phyloP scores from a whole-genome alignment of 495 filamentous ascomycete species.

The Cenococcum geophilum region DNA sequence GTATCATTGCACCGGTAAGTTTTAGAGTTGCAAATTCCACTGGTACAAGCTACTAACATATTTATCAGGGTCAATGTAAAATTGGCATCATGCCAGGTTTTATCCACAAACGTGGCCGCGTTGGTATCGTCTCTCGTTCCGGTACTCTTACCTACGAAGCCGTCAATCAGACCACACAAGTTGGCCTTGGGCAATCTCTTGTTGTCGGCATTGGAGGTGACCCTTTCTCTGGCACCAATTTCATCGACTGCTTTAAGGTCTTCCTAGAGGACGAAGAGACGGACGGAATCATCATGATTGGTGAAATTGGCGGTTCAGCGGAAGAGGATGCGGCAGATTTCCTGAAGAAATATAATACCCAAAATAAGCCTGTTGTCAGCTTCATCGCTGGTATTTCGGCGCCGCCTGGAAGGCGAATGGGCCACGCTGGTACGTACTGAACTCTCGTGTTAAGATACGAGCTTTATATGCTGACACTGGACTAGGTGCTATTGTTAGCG shows the following conservation, averaged over 20 bases:
- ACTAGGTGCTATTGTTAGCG: slow-evolving; percentile 81
- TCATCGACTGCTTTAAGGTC: slow-evolving; percentile 96
- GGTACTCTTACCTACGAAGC: slow-evolving; percentile 99
- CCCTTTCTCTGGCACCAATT: slow-evolving; percentile 98
- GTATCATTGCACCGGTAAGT: slow-evolving; percentile 80
- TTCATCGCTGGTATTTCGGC: slow-evolving; percentile 99
- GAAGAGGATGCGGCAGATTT: slow-evolving; percentile 98
- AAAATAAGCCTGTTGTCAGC: slow-evolving; percentile 91
- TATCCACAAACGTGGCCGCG: slow-evolving; percentile 98
- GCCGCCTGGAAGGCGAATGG: slow-evolving; percentile 93
- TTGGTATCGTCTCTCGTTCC: slow-evolving; percentile 97
- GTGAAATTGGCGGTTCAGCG: slow-evolving; percentile 94
- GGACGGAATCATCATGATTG: slow-evolving; percentile 99
- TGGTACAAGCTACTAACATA: slow-evolving; percentile 23
- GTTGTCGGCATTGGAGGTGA: slow-evolving; percentile 98
- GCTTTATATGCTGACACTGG: slow-evolving; percentile 16
- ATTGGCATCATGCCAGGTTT: slow-evolving; percentile 99
- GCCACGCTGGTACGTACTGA: slow-evolving; percentile 66
- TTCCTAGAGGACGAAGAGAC: slow-evolving; percentile 96
- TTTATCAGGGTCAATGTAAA: slow-evolving; percentile 88
- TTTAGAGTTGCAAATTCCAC: neutral
- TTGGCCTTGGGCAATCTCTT: slow-evolving; percentile 92
- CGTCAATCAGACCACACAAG: slow-evolving; percentile 98
- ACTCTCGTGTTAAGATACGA: neutral
- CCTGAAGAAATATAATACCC: slow-evolving; percentile 80